Percentiles rank a stretch among this genome's conserved stretches.
These are phyloP conservation scores for Naematelia encephala DNA, from an alignment of 768 basidiomycete species.

Conservation along the genomic window DNA sequence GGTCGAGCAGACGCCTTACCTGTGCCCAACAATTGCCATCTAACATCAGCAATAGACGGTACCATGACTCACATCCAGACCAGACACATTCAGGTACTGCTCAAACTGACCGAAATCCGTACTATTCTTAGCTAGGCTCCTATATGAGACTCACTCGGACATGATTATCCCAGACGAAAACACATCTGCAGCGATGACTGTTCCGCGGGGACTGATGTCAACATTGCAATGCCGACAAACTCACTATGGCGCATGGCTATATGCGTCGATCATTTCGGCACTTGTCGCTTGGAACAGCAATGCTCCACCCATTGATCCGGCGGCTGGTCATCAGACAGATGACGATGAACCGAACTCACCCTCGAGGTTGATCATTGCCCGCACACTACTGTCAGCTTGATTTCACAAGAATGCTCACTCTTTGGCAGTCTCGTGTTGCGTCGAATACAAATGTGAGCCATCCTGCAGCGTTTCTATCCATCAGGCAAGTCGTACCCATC, in stretches of 20 bases:
- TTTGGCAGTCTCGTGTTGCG: slow-evolving; percentile 69
- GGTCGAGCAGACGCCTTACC: slow-evolving; percentile 8
- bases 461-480: slow-evolving; percentile 80
- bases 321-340: slow-evolving; percentile 56
- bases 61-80: slow-evolving; percentile 67
- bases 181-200: slow-evolving; percentile 83
- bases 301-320: slow-evolving; percentile 81
- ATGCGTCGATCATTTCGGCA: slow-evolving; percentile 89
- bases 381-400: slow-evolving; percentile 57
- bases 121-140: slow-evolving; percentile 52
- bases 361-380: slow-evolving; percentile 86
- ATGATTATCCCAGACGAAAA: slow-evolving; percentile 86
- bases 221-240: slow-evolving; percentile 3
- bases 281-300: slow-evolving; percentile 94
- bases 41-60: slow-evolving; percentile 5
- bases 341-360: slow-evolving; percentile 53
- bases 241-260: slow-evolving; percentile 75
- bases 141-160: slow-evolving; percentile 65
- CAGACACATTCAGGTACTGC: slow-evolving; percentile 81
- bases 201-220: slow-evolving; percentile 66
- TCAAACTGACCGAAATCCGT: slow-evolving; percentile 96
- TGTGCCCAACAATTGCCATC: slow-evolving; percentile 86
- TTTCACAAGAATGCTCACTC: slow-evolving; percentile 59
- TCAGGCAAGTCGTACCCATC: slow-evolving; percentile 5
- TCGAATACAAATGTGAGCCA: slow-evolving; percentile 87